phyloP scores from a whole-genome alignment of 305 asterid genomes.

The Solanum hybrid region DNA sequence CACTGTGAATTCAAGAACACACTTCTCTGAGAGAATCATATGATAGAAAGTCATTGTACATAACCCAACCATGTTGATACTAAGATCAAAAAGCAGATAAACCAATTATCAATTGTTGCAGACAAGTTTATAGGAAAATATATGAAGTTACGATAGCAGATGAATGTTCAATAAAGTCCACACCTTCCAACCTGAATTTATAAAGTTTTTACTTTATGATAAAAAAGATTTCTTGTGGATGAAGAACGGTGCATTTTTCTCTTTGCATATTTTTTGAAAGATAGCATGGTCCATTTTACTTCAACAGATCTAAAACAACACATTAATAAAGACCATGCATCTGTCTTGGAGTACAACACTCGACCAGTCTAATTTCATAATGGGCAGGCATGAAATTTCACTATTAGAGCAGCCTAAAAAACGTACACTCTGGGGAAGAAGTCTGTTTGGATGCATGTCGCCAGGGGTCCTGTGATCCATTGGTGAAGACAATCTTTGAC shows the following conservation, averaged over 20 bases:
- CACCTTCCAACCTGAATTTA: neutral
- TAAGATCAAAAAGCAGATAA: neutral
- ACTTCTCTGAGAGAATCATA: neutral
- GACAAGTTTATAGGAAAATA: neutral
- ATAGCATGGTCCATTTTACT: neutral
- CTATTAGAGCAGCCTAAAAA: conserved; percentile 10
- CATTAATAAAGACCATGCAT: neutral
- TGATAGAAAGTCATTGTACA: neutral
- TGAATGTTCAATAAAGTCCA: neutral
- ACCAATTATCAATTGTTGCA: neutral
- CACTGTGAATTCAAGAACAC: neutral
- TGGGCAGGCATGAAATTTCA: neutral
- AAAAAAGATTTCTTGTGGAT: neutral
- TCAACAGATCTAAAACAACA: neutral
- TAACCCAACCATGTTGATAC: neutral
- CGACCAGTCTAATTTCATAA: neutral
- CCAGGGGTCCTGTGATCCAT: conserved; percentile 99
- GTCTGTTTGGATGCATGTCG: conserved; percentile 91
- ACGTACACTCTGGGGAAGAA: conserved; percentile 79
- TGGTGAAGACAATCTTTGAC: conserved; percentile 75
- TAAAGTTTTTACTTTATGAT: neutral
- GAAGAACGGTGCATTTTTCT: neutral
- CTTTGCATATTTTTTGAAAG: neutral
- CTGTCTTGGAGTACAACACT: neutral
- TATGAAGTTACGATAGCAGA: neutral